Evolutionary conservation across 2,329 filamentous ascomycete genomes (phyloP), one percentile per base, ranked within the genome.

Genomic region (Aurifilum marmelostoma): DNA sequence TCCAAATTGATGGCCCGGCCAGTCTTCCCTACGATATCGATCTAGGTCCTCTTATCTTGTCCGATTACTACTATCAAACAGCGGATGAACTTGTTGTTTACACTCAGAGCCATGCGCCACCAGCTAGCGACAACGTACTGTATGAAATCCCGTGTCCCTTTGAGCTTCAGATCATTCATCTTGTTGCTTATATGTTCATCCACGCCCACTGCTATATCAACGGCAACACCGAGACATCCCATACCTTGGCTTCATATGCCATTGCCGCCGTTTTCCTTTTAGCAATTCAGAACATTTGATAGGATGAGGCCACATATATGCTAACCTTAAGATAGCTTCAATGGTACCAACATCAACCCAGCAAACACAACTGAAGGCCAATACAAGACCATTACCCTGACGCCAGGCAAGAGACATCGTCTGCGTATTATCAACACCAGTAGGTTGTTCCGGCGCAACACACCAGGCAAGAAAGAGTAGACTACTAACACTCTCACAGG

Each of bases 21-120:
- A 80, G 80, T 16, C 77, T 79, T 32, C 79, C 83, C 71, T 85
- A 85, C 73, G 85, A 87, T 66, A 77, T 82, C 61, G 85, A 87
- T 72, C 79, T 86, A 0, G 85, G 85, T 34, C 74, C 80, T 7
- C 77, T 85, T 21, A 79, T 83, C 4, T 76, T 88, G 32, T 82
- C 79, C 5, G 86, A 88, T 72, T 87, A 83, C 80, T 86, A 85
- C 75, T 80, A 82, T 67, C 47, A 65, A 12, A 73, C 74, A 16
- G 78, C 78, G 18, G 76, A 77, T 54, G 68, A 75, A 24, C 68
- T 77, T 4, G 74, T 75, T 14, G 47, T 70, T 34, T 65, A 69
- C 60, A 76, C 59, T 1, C 73, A 65, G 62, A 70, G 71, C 72
- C 66, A 61, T 71, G 75, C 39, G 74, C 79, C 79, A 1, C 62